These are phyloP conservation scores for Aspergillus costaricaensis DNA, from an alignment of 2,329 filamentous ascomycete species.

Conservation along the genomic window DNA sequence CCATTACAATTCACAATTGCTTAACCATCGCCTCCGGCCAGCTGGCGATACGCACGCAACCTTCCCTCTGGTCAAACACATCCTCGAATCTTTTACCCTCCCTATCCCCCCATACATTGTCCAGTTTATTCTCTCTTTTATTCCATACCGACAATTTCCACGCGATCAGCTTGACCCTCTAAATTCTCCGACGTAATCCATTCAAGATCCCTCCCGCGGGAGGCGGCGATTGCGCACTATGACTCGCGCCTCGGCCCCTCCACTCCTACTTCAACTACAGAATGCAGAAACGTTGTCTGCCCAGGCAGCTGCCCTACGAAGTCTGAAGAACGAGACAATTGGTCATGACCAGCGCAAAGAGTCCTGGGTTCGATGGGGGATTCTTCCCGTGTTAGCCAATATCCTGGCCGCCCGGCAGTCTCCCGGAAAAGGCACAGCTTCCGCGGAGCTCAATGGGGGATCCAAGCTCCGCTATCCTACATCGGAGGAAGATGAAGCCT, in stretches of 20 bases:
- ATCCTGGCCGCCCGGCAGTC: conserved; percentile 49
- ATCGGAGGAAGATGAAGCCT: conserved; percentile 66
- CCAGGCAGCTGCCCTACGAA: conserved; percentile 61
- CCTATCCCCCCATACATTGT: background rate
- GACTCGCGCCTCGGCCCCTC: conserved; percentile 56
- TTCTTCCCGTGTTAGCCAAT: conserved; percentile 57
- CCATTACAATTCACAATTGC: background rate
- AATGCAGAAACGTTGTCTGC: conserved; percentile 50
- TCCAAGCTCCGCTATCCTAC: conserved; percentile 33
- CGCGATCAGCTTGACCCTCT: background rate
- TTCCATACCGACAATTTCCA: background rate
- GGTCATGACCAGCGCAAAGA: conserved; percentile 88
- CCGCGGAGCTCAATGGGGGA: conserved; percentile 32
- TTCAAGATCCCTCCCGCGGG: conserved; percentile 23
- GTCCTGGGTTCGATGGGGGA: conserved; percentile 69
- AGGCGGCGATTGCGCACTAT: conserved; percentile 48
- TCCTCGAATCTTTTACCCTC: background rate
- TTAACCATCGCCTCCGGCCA: background rate
- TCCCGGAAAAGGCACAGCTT: conserved; percentile 34
- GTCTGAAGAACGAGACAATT: conserved; percentile 84
- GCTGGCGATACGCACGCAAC: background rate
- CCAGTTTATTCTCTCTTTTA: background rate
- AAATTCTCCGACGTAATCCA: conserved; percentile 5
- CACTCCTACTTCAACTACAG: conserved; percentile 60
- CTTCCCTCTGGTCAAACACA: background rate